A percentile compares a stretch with the other conserved stretches of the same genome.
phyloP scores from a whole-genome alignment of 352 stramenopile genomes.

The Globisporangium acanthophoron region DNA sequence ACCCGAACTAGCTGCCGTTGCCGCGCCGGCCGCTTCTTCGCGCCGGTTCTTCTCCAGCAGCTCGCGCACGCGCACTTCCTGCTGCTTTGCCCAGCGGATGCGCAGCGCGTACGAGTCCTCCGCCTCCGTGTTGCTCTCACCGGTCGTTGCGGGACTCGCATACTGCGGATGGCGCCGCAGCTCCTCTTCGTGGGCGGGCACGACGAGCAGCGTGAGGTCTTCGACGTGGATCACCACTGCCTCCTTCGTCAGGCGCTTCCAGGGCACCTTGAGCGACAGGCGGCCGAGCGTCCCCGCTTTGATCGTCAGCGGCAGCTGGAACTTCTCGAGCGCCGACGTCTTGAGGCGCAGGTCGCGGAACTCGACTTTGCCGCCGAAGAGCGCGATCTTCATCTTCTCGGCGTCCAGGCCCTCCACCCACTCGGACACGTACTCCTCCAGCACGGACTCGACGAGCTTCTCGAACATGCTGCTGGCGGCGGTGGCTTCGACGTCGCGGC shows the following conservation, averaged over 20 bases:
- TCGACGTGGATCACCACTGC: conserved; percentile 73
- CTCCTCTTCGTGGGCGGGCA: conserved; percentile 58
- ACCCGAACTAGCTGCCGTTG: background rate
- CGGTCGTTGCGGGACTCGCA: background rate
- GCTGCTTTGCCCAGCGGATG: conserved; percentile 72
- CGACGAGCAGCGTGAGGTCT: conserved; percentile 70
- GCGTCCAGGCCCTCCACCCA: conserved; percentile 82
- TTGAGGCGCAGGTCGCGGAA: conserved; percentile 76
- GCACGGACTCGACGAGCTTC: conserved; percentile 76
- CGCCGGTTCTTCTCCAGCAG: conserved; percentile 64
- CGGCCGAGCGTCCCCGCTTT: conserved; percentile 63
- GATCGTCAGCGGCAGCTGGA: conserved; percentile 72
- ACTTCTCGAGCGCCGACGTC: conserved; percentile 63
- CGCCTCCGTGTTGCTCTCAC: background rate
- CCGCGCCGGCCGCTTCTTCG: conserved; percentile 27
- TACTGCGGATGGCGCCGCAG: conserved; percentile 23
- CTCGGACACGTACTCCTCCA: conserved; percentile 84
- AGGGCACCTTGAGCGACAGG: conserved; percentile 78
- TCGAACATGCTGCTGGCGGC: conserved; percentile 56
- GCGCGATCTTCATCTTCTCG: conserved; percentile 84
- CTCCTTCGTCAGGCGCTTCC: conserved; percentile 78
- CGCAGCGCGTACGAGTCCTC: conserved; percentile 59
- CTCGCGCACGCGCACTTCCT: conserved; percentile 74
- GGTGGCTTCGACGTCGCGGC: no score
- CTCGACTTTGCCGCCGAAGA: conserved; percentile 81